Evolutionary conservation across 495 filamentous ascomycete genomes (phyloP).

Genomic region (Hypoxylon trugodes): DNA sequence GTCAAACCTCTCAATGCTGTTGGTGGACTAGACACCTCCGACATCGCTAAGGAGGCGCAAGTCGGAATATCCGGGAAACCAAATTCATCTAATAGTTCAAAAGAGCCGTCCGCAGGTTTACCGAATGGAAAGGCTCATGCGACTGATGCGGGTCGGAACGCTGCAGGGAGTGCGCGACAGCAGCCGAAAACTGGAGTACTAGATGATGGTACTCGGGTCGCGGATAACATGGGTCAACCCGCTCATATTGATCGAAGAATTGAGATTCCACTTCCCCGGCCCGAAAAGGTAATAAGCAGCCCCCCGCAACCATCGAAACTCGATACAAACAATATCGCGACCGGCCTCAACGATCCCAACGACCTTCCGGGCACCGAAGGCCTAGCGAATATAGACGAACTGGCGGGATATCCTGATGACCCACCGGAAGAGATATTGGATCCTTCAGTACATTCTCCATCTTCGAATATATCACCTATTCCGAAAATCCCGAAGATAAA

Average conservation of each 20-base stretch:
- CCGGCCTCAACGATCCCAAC: slow-evolving; percentile 28
- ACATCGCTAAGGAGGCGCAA: slow-evolving; percentile 20
- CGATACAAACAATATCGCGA: slow-evolving; percentile 17
- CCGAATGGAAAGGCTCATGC: neutral
- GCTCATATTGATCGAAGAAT: slow-evolving; percentile 42
- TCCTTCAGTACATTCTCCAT: slow-evolving; percentile 39
- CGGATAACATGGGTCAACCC: slow-evolving; percentile 42
- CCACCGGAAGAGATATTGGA: slow-evolving; percentile 43
- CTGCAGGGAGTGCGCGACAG: neutral
- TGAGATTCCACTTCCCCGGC: slow-evolving; percentile 41
- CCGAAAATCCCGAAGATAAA: slow-evolving; percentile 43
- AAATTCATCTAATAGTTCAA: slow-evolving; percentile 14
- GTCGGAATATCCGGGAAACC: no score
- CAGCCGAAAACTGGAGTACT: neutral
- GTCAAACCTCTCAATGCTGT: slow-evolving; percentile 12
- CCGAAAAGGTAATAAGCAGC: slow-evolving; percentile 10
- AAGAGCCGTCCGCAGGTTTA: slow-evolving; percentile 14
- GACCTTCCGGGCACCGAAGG: slow-evolving; percentile 31
- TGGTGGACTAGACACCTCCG: slow-evolving; percentile 29
- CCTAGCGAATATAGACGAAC: slow-evolving; percentile 28
- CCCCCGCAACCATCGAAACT: slow-evolving; percentile 8
- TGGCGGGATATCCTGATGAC: slow-evolving; percentile 37
- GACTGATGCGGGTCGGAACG: neutral
- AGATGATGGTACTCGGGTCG: slow-evolving; percentile 11
- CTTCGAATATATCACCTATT: slow-evolving; percentile 40